A percentile compares a stretch with the other conserved stretches of the same genome.
Conservation (phyloP, 1,284 basidiomycete genomes). For the Fomitopsis betulina region DNA sequence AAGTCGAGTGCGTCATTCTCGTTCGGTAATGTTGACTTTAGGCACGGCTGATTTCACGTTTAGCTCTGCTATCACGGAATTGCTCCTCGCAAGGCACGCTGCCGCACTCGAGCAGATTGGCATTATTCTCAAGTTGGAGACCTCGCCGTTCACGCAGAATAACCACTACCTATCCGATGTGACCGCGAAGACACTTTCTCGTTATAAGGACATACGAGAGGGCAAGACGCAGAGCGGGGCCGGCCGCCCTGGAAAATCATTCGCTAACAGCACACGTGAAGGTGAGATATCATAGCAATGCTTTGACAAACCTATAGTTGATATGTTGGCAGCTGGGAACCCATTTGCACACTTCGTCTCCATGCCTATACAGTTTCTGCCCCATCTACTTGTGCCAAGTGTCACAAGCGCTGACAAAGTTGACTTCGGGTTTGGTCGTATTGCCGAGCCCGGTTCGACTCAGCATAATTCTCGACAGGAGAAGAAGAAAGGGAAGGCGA, state of each 20-base stretch:
- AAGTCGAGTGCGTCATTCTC: constrained; percentile 21
- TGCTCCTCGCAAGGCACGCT: constrained; percentile 2
- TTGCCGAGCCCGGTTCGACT: neutral
- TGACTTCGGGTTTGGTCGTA: neutral
- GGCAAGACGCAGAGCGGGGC: neutral
- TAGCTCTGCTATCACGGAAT: constrained; percentile 8
- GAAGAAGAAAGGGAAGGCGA: neutral
- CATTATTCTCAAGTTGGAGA: constrained; percentile 23
- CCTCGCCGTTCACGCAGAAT: constrained; percentile 31
- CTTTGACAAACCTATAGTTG: neutral
- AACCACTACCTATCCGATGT: constrained; percentile 20
- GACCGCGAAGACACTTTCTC: constrained; percentile 12
- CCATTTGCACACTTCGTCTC: neutral
- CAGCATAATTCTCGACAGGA: too few relatives aligned
- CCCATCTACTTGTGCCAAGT: neutral
- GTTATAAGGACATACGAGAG: constrained; percentile 15
- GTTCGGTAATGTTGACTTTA: neutral
- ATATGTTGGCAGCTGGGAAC: neutral
- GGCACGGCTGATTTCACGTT: neutral
- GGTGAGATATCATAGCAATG: neutral
- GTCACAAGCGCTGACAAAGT: neutral
- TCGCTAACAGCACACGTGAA: neutral
- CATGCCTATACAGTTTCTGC: neutral
- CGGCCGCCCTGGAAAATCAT: neutral
- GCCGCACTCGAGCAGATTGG: constrained; percentile 10